These are phyloP conservation scores for Aureobasidium leucospermi DNA, from an alignment of 2,329 filamentous ascomycete species.

Conservation along the genomic window DNA sequence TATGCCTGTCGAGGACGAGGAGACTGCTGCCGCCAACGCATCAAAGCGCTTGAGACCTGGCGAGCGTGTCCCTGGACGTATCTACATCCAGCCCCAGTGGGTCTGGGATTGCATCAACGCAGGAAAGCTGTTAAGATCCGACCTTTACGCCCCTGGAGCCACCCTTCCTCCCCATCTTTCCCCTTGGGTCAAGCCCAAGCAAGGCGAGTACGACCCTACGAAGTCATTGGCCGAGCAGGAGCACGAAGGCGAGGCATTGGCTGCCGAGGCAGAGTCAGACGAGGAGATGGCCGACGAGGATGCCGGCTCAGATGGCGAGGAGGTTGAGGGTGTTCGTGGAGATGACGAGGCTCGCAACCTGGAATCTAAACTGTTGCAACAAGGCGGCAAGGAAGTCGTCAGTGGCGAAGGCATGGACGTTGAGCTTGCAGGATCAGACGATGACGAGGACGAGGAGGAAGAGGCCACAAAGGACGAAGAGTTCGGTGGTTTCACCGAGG, in stretches of 20 bases:
- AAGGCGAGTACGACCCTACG: slow-evolving; percentile 87
- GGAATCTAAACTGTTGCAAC: slow-evolving; percentile 21
- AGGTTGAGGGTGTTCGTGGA: slow-evolving; percentile 21
- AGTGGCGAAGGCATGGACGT: slow-evolving; percentile 41
- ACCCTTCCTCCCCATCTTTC: slow-evolving; percentile 89
- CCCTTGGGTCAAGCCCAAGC: slow-evolving; percentile 83
- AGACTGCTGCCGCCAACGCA: slow-evolving; percentile 49
- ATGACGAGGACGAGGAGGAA: slow-evolving; percentile 40
- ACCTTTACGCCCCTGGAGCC: slow-evolving; percentile 83
- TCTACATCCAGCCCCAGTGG: slow-evolving; percentile 96
- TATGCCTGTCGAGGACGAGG: slow-evolving; percentile 41
- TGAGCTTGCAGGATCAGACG: slow-evolving; percentile 34
- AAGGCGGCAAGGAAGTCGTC: slow-evolving; percentile 20
- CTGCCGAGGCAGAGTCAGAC: slow-evolving; percentile 30
- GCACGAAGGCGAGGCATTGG: slow-evolving; percentile 74
- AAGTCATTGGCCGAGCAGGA: slow-evolving; percentile 80
- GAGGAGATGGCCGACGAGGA: slow-evolving; percentile 39
- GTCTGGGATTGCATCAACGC: slow-evolving; percentile 97
- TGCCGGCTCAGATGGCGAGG: slow-evolving; percentile 33
- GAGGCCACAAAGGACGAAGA: slow-evolving; percentile 41
- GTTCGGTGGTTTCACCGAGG: slow-evolving; percentile 39
- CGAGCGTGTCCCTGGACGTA: slow-evolving; percentile 78
- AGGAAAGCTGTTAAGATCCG: slow-evolving; percentile 75
- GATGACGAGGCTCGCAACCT: slow-evolving; percentile 35
- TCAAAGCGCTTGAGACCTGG: slow-evolving; percentile 47